Evolutionary conservation across 345 rosid genomes (phyloP), one percentile per base, ranked within the genome.

Genomic region (Geranium brycei): DNA sequence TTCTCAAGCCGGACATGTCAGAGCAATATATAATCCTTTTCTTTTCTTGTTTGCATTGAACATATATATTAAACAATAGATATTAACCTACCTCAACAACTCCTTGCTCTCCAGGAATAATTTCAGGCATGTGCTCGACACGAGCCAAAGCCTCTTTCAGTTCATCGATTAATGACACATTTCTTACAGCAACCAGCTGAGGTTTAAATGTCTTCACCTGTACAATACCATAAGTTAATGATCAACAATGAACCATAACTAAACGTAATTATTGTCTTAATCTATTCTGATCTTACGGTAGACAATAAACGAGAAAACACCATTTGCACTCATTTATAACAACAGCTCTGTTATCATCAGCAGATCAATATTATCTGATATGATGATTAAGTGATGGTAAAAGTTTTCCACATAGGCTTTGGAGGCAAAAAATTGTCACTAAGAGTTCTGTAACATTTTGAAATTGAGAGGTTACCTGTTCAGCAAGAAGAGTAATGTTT

Each of bases 51-150:
- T 38, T 18, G 30, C 18, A 12, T 62, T 38, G 19, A 62, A 11
- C 35, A 8, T 28, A 19, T 28, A 19, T 62, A 53, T n/a, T 28
- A 19, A 19, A 51, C 13, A 19, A 76, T 56, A n/a, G 63, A 68
- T 63, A 4, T 35, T 35, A 35, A 35, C 1, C 41, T 63, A 89
- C 97, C 87, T 93, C 99, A 67, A 93, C 64, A 51, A 87, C 72
- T 70, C 99, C 97, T 78, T 85, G 85, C 71, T 93, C 97, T 62
- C 99, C 99, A 35, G 92, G 92, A 68, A 93, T 81, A 64, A 90
- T 86, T 82, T 88, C 95, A n/a, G 95, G 97, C 83, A 78, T 88
- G 38, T 82, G 72, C 31, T 90, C 93, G 64, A 86, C 62, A 80
- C 76, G 87, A 56, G 88, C 83, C 74, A 90, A 78, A 71, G 99